A percentile compares a stretch with the other conserved stretches of the same genome.
Conservation (phyloP, 2,329 filamentous ascomycete genomes). For the Aspergillus costaricaensis region DNA sequence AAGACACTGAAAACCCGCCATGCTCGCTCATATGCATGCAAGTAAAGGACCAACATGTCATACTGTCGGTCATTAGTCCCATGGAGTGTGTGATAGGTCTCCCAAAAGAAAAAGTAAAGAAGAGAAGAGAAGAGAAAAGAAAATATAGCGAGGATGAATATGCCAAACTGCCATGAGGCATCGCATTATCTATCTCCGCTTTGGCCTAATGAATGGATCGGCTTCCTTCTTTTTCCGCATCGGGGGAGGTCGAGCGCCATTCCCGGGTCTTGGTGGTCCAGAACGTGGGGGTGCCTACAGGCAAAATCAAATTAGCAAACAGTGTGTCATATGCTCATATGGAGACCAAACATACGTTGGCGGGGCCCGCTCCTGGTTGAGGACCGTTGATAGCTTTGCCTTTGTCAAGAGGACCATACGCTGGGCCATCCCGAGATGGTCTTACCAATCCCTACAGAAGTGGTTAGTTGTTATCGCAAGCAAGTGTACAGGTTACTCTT, state of each 20-base stretch:
- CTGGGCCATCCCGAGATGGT: constrained; percentile 42
- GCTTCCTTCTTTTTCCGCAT: constrained; percentile 43
- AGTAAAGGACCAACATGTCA: constrained; percentile 1
- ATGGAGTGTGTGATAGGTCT: constrained; percentile 3
- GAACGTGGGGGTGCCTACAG: constrained; percentile 22
- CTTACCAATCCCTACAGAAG: constrained; percentile 39
- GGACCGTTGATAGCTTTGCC: constrained; percentile 20
- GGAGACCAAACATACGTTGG: constrained; percentile 24
- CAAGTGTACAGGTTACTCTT: constrained; percentile 9
- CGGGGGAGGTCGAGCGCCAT: constrained; percentile 28
- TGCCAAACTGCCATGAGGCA: background rate
- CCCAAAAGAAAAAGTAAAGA: background rate
- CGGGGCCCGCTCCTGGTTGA: constrained; percentile 16
- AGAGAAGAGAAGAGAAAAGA: no score
- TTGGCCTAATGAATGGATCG: constrained; percentile 47
- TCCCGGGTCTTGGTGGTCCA: constrained; percentile 22
- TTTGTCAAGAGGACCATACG: constrained; percentile 28
- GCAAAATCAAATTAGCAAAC: constrained; percentile 15
- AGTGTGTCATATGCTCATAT: background rate
- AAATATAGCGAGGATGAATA: background rate
- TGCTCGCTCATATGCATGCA: constrained; percentile 14
- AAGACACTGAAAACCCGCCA: background rate
- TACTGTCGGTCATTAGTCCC: background rate
- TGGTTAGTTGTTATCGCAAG: constrained; percentile 2
- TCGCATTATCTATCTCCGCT: constrained; percentile 31